Evolutionary conservation across 371 early-diverging fungal species (phyloP).

Genomic region (Lichtheimia ramosa): DNA sequence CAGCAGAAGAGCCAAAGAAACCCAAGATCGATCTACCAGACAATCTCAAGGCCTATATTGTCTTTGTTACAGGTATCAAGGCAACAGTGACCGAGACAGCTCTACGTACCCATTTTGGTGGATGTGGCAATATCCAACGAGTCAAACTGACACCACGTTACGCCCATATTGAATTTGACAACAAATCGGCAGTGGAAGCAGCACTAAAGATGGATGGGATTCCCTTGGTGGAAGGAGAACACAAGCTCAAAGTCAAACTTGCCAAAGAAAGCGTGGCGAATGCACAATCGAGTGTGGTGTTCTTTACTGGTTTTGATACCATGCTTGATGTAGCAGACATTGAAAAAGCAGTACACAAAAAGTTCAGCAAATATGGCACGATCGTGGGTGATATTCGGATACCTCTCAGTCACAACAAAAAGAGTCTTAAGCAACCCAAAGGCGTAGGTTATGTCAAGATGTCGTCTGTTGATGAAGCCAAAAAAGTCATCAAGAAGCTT

Average conservation of each 20-base stretch:
- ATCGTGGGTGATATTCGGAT: neutral
- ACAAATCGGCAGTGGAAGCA: neutral
- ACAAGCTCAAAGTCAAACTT: neutral
- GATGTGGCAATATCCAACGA: neutral
- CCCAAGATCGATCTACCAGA: neutral
- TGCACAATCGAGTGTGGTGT: neutral
- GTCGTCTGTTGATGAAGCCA: neutral
- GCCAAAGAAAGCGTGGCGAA: neutral
- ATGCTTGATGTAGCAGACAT: neutral
- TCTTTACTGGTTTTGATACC: conserved; percentile 1
- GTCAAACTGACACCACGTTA: neutral
- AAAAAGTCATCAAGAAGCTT: neutral
- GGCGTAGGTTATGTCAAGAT: neutral
- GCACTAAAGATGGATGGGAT: neutral
- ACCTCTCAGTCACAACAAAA: neutral
- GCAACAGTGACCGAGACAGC: neutral
- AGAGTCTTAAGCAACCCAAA: neutral
- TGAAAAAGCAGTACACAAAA: neutral
- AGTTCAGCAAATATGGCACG: neutral
- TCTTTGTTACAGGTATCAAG: neutral
- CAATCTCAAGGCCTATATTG: neutral
- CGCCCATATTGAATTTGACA: neutral
- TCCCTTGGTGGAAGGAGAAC: neutral
- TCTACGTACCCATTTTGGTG: neutral
- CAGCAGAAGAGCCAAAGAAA: too few species aligned